These are phyloP conservation scores for Apiotrichum domesticum DNA, from an alignment of 1,284 basidiomycete species.

Conservation along the genomic window DNA sequence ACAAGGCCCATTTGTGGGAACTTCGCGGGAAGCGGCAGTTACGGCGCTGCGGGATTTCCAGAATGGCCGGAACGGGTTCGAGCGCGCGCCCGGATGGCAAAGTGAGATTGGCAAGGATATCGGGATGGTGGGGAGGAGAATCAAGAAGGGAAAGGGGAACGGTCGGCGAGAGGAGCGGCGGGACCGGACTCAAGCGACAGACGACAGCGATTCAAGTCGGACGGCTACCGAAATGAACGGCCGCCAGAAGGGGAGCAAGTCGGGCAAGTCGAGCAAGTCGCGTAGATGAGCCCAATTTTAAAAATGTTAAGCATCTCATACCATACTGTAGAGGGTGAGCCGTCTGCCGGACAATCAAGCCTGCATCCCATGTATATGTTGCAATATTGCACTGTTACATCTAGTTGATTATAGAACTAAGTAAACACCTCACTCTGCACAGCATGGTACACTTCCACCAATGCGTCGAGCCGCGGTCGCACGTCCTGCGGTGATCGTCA, in stretches of 20 bases:
- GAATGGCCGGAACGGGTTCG: slow-evolving; percentile 76
- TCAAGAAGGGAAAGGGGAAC: not conserved
- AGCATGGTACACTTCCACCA: slow-evolving; percentile 34
- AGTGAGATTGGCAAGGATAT: slow-evolving; percentile 63
- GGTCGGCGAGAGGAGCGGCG: no score
- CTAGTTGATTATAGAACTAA: not conserved
- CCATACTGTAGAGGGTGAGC: no score
- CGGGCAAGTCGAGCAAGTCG: no score
- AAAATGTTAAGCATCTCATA: no score
- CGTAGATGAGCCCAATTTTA: no score
- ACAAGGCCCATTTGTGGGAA: slow-evolving; percentile 62
- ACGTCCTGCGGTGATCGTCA: slow-evolving; percentile 19
- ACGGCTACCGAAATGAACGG: no score
- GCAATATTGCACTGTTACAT: no score
- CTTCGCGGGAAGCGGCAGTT: slow-evolving; percentile 68
- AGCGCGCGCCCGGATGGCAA: slow-evolving; percentile 80
- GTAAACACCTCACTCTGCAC: slow-evolving; percentile 27
- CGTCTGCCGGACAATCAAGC: no score
- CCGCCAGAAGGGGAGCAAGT: no score
- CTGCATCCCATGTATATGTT: no score
- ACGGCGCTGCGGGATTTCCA: slow-evolving; percentile 79
- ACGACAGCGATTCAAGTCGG: no score
- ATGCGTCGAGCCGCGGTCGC: slow-evolving; percentile 23
- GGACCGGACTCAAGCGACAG: no score
- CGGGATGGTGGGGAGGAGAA: not conserved